Evolutionary conservation across 1,284 basidiomycete genomes (phyloP).

Genomic region (Heterobasidion parviporum): DNA sequence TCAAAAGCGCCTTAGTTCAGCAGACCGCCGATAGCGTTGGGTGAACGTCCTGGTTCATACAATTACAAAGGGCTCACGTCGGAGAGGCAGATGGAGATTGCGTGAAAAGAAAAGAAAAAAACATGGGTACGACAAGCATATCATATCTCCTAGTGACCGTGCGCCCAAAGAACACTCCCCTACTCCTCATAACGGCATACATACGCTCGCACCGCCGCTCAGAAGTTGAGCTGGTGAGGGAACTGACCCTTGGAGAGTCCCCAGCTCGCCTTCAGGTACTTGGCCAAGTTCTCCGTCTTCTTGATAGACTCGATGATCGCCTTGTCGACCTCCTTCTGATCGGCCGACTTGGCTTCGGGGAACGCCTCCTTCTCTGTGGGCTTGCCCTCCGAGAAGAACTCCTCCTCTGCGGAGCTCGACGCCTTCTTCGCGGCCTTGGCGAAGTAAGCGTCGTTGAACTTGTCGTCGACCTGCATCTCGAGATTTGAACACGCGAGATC

Average conservation of each 20-base stretch:
- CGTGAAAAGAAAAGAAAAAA: slow-evolving; percentile 8
- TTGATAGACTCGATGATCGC: slow-evolving; percentile 81
- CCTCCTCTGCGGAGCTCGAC: slow-evolving; percentile 79
- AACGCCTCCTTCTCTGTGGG: slow-evolving; percentile 88
- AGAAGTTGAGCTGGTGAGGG: slow-evolving; percentile 86
- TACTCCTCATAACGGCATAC: slow-evolving; percentile 8
- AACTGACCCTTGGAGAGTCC: slow-evolving; percentile 93
- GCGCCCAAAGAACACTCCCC: slow-evolving; percentile 6
- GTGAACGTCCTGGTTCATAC: neutral
- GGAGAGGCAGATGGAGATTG: slow-evolving; percentile 7
- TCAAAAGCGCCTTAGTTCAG: neutral
- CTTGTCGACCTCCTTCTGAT: slow-evolving; percentile 93
- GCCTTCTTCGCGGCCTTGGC: slow-evolving; percentile 71
- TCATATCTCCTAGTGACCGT: slow-evolving; percentile 14
- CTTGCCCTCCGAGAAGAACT: slow-evolving; percentile 94
- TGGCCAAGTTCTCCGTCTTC: slow-evolving; percentile 87
- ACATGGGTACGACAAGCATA: slow-evolving; percentile 13
- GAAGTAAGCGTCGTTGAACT: slow-evolving; percentile 96
- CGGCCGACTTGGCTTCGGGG: slow-evolving; percentile 83
- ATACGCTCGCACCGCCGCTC: slow-evolving; percentile 17
- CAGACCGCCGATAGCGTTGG: neutral
- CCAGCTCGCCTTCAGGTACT: slow-evolving; percentile 93
- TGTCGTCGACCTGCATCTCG: slow-evolving; percentile 61
- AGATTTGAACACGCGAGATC: neutral
- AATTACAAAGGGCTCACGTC: neutral